These are phyloP conservation scores for Capronia americana DNA, from an alignment of 2,329 filamentous ascomycete genomes.

Conservation along the genomic window DNA sequence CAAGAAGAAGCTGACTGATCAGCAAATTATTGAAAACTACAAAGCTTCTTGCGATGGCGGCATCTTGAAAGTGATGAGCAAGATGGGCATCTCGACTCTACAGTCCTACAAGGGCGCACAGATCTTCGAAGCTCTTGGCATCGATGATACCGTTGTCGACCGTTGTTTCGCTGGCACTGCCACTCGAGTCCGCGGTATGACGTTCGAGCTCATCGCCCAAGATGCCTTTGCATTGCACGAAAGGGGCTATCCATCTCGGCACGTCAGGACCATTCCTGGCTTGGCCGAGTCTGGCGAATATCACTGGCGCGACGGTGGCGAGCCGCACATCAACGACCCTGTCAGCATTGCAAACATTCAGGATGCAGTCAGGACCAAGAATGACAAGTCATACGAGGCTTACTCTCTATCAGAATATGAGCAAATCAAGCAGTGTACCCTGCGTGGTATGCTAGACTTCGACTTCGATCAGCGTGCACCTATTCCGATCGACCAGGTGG, in stretches of 20 bases:
- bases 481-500: slow-evolving; percentile 94
- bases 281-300: slow-evolving; percentile 94
- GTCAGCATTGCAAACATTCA: slow-evolving; percentile 95
- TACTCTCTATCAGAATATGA: slow-evolving; percentile 94
- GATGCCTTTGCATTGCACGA: slow-evolving; percentile 96
- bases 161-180: slow-evolving; percentile 94
- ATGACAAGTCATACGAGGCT: slow-evolving; percentile 97
- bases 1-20: slow-evolving; percentile 82
- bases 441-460: slow-evolving; percentile 93
- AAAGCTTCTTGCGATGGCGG: slow-evolving; percentile 95
- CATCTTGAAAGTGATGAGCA: slow-evolving; percentile 98
- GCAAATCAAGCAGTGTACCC: slow-evolving; percentile 94
- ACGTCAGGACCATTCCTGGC: slow-evolving; percentile 77
- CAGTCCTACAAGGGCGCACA: slow-evolving; percentile 97
- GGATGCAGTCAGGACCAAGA: slow-evolving; percentile 94
- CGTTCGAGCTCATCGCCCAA: slow-evolving; percentile 90
- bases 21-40: slow-evolving; percentile 90
- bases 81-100: slow-evolving; percentile 98
- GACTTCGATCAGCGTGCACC: slow-evolving; percentile 86
- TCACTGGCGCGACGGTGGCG: slow-evolving; percentile 96
- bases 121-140: slow-evolving; percentile 94
- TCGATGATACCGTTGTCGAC: slow-evolving; percentile 90
- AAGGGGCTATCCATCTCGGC: slow-evolving; percentile 82
- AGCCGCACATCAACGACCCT: slow-evolving; percentile 94
- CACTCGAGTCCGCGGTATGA: slow-evolving; percentile 91